Conservation (phyloP, 768 basidiomycete genomes). For the Suillus placidus region DNA sequence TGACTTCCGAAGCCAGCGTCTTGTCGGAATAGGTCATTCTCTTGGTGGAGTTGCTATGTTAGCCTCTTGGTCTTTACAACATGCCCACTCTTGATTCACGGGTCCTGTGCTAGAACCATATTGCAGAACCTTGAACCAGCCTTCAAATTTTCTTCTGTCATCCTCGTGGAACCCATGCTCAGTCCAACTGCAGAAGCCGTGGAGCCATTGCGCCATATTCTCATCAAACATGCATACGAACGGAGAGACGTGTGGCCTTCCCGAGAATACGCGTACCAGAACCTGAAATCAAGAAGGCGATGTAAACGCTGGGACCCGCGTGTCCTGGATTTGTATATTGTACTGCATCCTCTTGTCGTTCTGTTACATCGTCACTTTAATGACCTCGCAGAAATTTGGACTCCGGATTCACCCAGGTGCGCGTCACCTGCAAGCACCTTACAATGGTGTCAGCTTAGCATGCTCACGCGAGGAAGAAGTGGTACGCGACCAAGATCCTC, state of each 20-base stretch:
- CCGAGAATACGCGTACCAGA: constrained; percentile 41
- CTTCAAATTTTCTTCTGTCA: constrained; percentile 50
- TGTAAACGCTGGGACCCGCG: constrained; percentile 53
- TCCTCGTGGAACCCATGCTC: constrained; percentile 69
- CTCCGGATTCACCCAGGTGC: constrained; percentile 41
- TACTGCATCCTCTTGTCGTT: constrained; percentile 31
- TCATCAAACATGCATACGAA: constrained; percentile 51
- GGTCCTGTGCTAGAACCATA: constrained; percentile 44
- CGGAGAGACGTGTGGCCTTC: constrained; percentile 57
- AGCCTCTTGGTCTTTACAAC: constrained; percentile 20
- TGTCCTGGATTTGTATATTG: constrained; percentile 56
- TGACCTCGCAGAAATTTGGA: constrained; percentile 46
- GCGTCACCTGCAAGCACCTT: constrained; percentile 33
- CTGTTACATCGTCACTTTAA: neutral
- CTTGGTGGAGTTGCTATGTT: constrained; percentile 69
- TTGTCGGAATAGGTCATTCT: constrained; percentile 71
- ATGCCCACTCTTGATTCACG: constrained; percentile 8
- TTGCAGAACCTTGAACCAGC: constrained; percentile 50
- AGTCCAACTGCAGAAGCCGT: constrained; percentile 53
- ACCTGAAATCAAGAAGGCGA: constrained; percentile 39
- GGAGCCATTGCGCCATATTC: constrained; percentile 38
- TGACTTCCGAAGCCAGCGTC: constrained; percentile 50
- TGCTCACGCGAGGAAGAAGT: constrained; percentile 67
- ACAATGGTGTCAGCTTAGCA: constrained; percentile 49
- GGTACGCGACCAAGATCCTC: constrained; percentile 38